Evolutionary conservation across 176 grass and related monocot genomes (phyloP), one percentile per base, ranked within the genome.

Genomic region (bread wheat (Triticum aestivum)): DNA sequence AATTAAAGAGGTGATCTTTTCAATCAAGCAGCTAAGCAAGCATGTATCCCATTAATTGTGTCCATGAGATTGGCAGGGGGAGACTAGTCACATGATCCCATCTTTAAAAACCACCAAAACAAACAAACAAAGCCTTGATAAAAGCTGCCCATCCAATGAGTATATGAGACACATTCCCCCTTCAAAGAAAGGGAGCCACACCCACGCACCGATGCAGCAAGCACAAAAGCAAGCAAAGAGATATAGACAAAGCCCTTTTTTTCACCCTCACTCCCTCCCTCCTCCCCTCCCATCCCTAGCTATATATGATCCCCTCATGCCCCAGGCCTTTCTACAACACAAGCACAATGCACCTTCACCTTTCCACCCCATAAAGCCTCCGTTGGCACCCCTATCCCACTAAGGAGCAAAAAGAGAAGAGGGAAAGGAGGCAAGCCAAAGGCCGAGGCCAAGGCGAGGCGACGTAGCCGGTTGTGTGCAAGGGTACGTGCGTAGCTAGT

Each of bases 81-180:
- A 56, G 62, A 77, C 56, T 75, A 64, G 62, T 75, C 75, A 6
- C 44, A 75, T 80, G 89, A 75, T 69, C 89, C 81, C 81, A 81
- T 86, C 81, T 81, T 52, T 11, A 85, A 70, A 86, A 72, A 34
- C 1, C 52, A 78, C 85, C 65, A 85, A 90, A 93, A 90, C 88
- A 74, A 89, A 81, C 88, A 81, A 88, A 85, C 85, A 90, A 88
- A 90, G 85, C 56, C 58, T 84, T 85, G 71, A 90, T 84, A 90
- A 93, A 93, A 88, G 92, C 86, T 93, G 92, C 85, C 86, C 83
- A 81, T 88, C 92, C 86, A 88, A 90, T 86, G 89, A 91, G 92
- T 88, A 91, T 88, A 87, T 92, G 88, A 93, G 88, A 88, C 86
- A 93, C 88, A 70, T 91, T 68, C 92, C 78, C 89, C 82, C 85